A percentile compares a stretch with the other conserved stretches of the same genome.
Conservation (phyloP, 2,329 filamentous ascomycete species). For the Coniochaeta sp. region DNA sequence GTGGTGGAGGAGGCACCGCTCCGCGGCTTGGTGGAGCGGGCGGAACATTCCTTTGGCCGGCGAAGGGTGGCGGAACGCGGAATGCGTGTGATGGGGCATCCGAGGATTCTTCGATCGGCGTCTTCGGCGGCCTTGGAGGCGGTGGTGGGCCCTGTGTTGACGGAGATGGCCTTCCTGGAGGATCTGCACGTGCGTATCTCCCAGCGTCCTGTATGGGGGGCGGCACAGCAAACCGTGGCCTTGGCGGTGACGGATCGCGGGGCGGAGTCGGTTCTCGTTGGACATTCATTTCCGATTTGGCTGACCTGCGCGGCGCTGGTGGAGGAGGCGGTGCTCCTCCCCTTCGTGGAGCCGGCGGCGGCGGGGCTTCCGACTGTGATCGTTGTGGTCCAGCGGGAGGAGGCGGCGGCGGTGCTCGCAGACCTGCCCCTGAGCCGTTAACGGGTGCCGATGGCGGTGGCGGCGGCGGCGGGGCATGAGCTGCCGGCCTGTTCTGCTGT, state of each 20-base stretch:
- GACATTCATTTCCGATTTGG: constrained; percentile 35
- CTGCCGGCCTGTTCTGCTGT: constrained; percentile 17
- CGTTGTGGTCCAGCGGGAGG: constrained; percentile 19
- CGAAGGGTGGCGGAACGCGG: constrained; percentile 73
- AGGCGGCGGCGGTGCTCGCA: constrained; percentile 33
- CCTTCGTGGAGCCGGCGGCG: constrained; percentile 24
- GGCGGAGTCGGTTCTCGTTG: constrained; percentile 48
- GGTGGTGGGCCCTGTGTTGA: constrained; percentile 55
- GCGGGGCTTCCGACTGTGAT: constrained; percentile 20
- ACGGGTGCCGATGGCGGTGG: constrained; percentile 23
- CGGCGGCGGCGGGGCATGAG: constrained; percentile 11
- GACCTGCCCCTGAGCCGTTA: constrained; percentile 24
- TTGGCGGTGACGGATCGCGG: constrained; percentile 63
- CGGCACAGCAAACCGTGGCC: constrained; percentile 71
- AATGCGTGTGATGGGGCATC: constrained; percentile 53
- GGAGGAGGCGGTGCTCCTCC: constrained; percentile 44
- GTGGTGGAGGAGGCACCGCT: constrained; percentile 64
- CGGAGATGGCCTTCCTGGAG: constrained; percentile 23
- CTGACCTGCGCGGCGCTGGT: constrained; percentile 52
- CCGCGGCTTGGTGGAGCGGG: constrained; percentile 70
- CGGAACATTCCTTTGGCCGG: constrained; percentile 58
- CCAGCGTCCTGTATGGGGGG: constrained; percentile 87
- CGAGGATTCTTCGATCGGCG: constrained; percentile 62
- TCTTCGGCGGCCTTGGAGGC: constrained; percentile 62
- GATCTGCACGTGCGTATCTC: constrained; percentile 61